Percentiles rank a stretch among this genome's conserved stretches.
phyloP scores from a whole-genome alignment of 2,329 filamentous ascomycete genomes.

The Arthrobotrys musiformis region DNA sequence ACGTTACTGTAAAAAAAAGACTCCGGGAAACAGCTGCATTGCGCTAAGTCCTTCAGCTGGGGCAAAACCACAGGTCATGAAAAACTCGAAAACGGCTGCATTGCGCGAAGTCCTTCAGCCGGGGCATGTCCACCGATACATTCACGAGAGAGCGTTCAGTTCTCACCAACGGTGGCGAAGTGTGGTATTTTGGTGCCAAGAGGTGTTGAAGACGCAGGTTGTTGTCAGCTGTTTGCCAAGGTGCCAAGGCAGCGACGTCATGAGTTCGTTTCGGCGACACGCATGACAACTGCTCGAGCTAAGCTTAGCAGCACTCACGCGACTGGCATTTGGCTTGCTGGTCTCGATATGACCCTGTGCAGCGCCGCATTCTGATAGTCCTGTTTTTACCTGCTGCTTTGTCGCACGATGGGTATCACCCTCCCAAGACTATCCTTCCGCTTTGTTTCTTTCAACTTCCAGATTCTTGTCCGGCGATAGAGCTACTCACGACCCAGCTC shows the following conservation, averaged over 20 bases:
- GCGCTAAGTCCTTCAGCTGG: not conserved
- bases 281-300: constrained; percentile 31
- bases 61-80: not conserved
- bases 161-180: too few species aligned
- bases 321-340: constrained; percentile 7
- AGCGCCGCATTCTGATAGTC: constrained; percentile 11
- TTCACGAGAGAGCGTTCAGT: too few species aligned
- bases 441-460: constrained; percentile 4
- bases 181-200: constrained; percentile 13
- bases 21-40: not conserved
- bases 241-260: constrained; percentile 44
- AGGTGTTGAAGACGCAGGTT: constrained; percentile 9
- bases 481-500: not conserved
- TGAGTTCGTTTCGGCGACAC: constrained; percentile 21
- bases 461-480: not conserved
- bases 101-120: not conserved
- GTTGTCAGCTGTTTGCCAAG: constrained; percentile 39
- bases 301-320: constrained; percentile 34
- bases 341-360: not conserved
- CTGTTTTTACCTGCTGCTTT: not conserved
- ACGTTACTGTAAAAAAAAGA: too few species aligned
- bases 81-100: not conserved
- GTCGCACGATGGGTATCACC: constrained; percentile 34
- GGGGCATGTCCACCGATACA: too few species aligned
- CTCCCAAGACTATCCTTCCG: not conserved